A percentile compares a stretch with the other conserved stretches of the same genome.
These are phyloP conservation scores for Komagataea norvegica DNA, from an alignment of 1,139 yeast species.

Conservation along the genomic window DNA sequence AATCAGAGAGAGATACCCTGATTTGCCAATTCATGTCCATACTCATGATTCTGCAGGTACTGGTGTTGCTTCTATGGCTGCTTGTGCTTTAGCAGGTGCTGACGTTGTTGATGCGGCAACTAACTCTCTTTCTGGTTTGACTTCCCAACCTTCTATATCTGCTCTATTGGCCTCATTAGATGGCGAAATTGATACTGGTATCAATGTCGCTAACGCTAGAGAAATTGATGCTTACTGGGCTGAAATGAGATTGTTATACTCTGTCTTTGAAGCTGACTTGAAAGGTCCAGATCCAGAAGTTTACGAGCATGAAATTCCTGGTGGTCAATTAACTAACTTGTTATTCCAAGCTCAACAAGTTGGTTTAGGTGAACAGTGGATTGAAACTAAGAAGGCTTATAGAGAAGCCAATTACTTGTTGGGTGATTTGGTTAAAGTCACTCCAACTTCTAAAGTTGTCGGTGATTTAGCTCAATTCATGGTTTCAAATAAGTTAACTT, in stretches of 20 bases:
- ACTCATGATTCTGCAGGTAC: constrained; percentile 99
- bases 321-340: constrained; percentile 97
- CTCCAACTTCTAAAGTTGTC: constrained; percentile 98
- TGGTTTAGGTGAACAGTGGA: constrained; percentile 95
- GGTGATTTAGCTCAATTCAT: constrained; percentile 98
- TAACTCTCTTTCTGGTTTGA: constrained; percentile 96
- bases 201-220: constrained; percentile 62
- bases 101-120: constrained; percentile 97
- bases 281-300: constrained; percentile 99
- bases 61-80: constrained; percentile 95
- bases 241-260: constrained; percentile 93
- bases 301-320: constrained; percentile 96
- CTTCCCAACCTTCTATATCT: constrained; percentile 94
- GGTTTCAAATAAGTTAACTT: constrained; percentile 88
- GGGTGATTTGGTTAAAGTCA: constrained; percentile 96
- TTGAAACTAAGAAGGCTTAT: constrained; percentile 90
- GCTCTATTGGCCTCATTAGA: constrained; percentile 91
- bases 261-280: constrained; percentile 96
- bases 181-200: constrained; percentile 76
- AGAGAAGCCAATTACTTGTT: constrained; percentile 82
- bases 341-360: constrained; percentile 98
- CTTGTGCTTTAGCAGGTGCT: constrained; percentile 93
- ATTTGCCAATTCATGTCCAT: constrained; percentile 95
- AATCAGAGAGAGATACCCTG: constrained; percentile 82
- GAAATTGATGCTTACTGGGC: constrained; percentile 96